phyloP scores from a whole-genome alignment of 805 yeast species.

The Teunomyces barrocoloradensis region DNA sequence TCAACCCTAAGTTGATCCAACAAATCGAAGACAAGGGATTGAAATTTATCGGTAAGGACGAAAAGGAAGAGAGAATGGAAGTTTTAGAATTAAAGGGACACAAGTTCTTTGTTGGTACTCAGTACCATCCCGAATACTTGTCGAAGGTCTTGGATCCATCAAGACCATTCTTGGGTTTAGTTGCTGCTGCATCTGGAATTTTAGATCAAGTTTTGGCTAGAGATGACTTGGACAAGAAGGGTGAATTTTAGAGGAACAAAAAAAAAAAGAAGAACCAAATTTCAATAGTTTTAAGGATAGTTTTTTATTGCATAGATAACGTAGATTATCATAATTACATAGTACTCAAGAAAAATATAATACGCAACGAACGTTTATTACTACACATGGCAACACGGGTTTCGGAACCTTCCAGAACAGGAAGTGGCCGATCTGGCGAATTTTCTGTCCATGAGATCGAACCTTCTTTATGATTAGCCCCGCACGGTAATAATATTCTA shows the following conservation, averaged over 20 bases:
- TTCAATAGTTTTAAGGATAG: not conserved
- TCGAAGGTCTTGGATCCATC: conserved; percentile 97
- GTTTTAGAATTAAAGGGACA: conserved; percentile 82
- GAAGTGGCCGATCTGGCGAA: not conserved
- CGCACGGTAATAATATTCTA: not conserved
- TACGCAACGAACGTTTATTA: no score
- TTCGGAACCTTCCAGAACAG: not conserved
- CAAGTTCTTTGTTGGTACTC: conserved; percentile 92
- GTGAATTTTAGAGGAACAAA: conserved; percentile 33
- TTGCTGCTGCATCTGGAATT: conserved; percentile 89
- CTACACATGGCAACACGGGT: no score
- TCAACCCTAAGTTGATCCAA: conserved; percentile 78
- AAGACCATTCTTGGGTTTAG: conserved; percentile 91
- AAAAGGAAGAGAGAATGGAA: conserved; percentile 88
- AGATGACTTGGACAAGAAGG: conserved; percentile 42
- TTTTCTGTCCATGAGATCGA: not conserved
- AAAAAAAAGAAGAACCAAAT: not conserved
- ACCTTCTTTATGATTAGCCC: not conserved
- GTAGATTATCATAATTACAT: not conserved
- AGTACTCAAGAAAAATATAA: not conserved
- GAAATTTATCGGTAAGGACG: conserved; percentile 91
- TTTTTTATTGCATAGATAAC: conserved; percentile 2
- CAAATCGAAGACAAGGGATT: conserved; percentile 76
- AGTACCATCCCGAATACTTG: conserved; percentile 97
- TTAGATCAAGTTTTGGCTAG: conserved; percentile 61